A percentile compares a stretch with the other conserved stretches of the same genome.
Conservation (phyloP, 805 yeast species). For the Saturnispora hagleri region DNA sequence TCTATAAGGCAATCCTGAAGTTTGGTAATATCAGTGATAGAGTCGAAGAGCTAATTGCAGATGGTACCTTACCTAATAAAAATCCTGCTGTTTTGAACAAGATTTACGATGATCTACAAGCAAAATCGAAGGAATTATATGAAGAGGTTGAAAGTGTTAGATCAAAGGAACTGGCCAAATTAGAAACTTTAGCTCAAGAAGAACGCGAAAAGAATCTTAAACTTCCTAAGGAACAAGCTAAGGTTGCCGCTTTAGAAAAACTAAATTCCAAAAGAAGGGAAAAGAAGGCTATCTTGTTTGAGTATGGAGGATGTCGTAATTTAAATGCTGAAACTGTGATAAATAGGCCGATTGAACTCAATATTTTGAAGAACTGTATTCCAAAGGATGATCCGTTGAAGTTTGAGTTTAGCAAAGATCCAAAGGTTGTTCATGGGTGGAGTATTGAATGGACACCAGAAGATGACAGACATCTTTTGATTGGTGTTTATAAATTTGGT, state of each 20-base stretch:
- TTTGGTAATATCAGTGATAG: slow-evolving; percentile 68
- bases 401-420: slow-evolving; percentile 51
- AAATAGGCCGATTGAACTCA: slow-evolving; percentile 80
- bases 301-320: slow-evolving; percentile 77
- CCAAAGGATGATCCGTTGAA: slow-evolving; percentile 47
- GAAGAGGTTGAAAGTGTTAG: slow-evolving; percentile 60
- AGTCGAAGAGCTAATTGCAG: slow-evolving; percentile 83
- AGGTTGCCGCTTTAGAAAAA: slow-evolving; percentile 25
- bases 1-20: slow-evolving; percentile 73
- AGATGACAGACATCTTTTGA: slow-evolving; percentile 79
- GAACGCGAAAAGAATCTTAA: slow-evolving; percentile 35
- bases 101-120: slow-evolving; percentile 65
- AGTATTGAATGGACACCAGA: slow-evolving; percentile 71
- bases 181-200: slow-evolving; percentile 52
- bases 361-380: slow-evolving; percentile 43
- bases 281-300: slow-evolving; percentile 83
- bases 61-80: slow-evolving; percentile 80
- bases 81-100: slow-evolving; percentile 70
- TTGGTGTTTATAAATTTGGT: slow-evolving; percentile 88
- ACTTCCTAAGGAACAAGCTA: slow-evolving; percentile 18
- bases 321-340: slow-evolving; percentile 84
- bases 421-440: slow-evolving; percentile 89
- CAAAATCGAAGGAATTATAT: slow-evolving; percentile 50
- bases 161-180: slow-evolving; percentile 40
- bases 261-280: slow-evolving; percentile 58